These are phyloP conservation scores for Ogataea kodamae DNA, from an alignment of 805 yeast species.

Conservation along the genomic window DNA sequence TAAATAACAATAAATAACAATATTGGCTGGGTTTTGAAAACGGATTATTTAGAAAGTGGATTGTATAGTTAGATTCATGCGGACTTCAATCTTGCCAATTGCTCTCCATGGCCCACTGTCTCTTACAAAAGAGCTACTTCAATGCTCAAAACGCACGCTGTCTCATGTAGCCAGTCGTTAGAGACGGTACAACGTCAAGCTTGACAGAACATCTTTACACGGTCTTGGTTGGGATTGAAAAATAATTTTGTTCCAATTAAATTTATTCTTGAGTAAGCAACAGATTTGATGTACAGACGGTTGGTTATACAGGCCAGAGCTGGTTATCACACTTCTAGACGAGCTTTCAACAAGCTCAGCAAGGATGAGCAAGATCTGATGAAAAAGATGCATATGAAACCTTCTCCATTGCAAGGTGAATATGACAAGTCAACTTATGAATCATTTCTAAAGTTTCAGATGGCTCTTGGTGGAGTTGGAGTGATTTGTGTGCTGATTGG, in stretches of 20 bases:
- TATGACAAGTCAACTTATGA: constrained; percentile 33
- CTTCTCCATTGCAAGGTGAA: constrained; percentile 6
- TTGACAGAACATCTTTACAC: constrained; percentile 7
- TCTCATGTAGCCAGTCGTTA: too few species aligned
- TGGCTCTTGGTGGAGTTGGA: constrained; percentile 40
- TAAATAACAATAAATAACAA: too few species aligned
- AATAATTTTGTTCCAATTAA: constrained; percentile 2
- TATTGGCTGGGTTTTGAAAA: too few species aligned
- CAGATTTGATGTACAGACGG: constrained; percentile 1
- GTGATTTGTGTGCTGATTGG: constrained; percentile 39
- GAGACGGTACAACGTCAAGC: too few species aligned
- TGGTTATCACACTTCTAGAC: too few species aligned
- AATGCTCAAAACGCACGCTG: too few species aligned
- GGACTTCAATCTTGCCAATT: too few species aligned
- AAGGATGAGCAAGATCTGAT: background rate
- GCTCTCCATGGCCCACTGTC: too few species aligned
- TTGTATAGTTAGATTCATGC: too few species aligned
- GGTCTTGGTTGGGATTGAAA: background rate
- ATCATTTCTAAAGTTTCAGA: constrained; percentile 42
- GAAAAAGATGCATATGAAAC: constrained; percentile 2
- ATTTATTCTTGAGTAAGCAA: constrained; percentile 4
- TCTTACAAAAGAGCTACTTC: too few species aligned
- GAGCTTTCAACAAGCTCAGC: background rate
- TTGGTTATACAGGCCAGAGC: background rate
- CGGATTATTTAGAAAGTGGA: too few species aligned